Evolutionary conservation across 2,329 filamentous ascomycete genomes (phyloP).

Genomic region (Colletotrichum trifolii): DNA sequence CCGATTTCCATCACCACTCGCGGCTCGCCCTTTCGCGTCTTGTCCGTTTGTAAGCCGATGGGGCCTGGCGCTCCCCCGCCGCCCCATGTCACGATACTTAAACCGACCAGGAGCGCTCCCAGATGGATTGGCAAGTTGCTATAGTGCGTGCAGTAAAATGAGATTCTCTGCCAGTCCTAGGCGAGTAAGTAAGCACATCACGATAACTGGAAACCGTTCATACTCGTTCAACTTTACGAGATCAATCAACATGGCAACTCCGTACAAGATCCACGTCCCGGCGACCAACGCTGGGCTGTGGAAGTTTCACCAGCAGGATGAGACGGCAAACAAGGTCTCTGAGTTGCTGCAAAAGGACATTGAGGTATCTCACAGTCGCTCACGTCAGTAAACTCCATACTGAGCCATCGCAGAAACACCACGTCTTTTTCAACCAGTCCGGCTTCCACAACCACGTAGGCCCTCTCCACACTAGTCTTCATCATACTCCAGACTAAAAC

Average conservation of each 20-base stretch:
- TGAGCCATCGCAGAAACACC: slow-evolving; percentile 59
- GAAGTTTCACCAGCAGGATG: slow-evolving; percentile 59
- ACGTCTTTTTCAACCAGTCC: slow-evolving; percentile 81
- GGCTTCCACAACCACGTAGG: slow-evolving; percentile 85
- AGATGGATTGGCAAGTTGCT: too few relatives aligned
- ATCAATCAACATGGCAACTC: slow-evolving; percentile 54
- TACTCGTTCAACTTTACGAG: slow-evolving; percentile 8
- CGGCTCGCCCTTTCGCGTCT: slow-evolving; percentile 8
- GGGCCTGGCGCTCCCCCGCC: too few relatives aligned
- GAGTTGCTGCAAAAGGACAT: slow-evolving; percentile 82
- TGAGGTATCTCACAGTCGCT: slow-evolving; percentile 52
- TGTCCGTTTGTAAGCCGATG: slow-evolving; percentile 18
- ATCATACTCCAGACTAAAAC: background rate
- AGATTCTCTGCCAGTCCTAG: background rate
- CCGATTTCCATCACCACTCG: slow-evolving; percentile 18
- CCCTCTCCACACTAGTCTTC: background rate
- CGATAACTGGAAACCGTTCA: background rate
- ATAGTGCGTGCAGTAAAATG: slow-evolving; percentile 10
- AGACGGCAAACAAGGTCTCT: slow-evolving; percentile 71
- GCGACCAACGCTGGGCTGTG: slow-evolving; percentile 63
- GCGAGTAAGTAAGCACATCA: slow-evolving; percentile 13
- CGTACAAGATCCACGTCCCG: slow-evolving; percentile 60
- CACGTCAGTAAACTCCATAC: background rate
- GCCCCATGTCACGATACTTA: slow-evolving; percentile 9
- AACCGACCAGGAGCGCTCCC: background rate